Evolutionary conservation across 1,284 basidiomycete genomes (phyloP).

Genomic region (Exobasidium cylindrosporum): DNA sequence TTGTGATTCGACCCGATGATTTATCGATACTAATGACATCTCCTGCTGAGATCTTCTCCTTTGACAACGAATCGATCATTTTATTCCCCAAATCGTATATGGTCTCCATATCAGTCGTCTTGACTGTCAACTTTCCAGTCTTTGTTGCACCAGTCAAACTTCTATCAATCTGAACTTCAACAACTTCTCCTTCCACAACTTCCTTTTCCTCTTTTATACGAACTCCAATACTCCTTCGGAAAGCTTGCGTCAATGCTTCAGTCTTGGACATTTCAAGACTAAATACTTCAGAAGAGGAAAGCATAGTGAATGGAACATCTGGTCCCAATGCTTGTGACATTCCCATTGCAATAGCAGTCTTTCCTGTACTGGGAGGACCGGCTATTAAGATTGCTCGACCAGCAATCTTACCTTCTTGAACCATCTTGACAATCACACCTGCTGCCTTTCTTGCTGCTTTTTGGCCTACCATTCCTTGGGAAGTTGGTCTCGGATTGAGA

Average conservation of each 20-base stretch:
- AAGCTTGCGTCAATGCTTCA: conserved; percentile 93
- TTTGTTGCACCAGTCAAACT: conserved; percentile 98
- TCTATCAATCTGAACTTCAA: conserved; percentile 96
- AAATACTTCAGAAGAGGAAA: conserved; percentile 95
- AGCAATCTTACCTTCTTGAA: conserved; percentile 89
- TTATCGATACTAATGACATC: conserved; percentile 97
- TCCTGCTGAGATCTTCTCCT: conserved; percentile 94
- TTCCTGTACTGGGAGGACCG: conserved; percentile 91
- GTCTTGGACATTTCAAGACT: conserved; percentile 95
- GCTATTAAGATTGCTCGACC: conserved; percentile 93
- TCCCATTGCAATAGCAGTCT: conserved; percentile 91
- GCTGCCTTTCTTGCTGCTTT: conserved; percentile 91
- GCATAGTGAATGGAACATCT: conserved; percentile 96
- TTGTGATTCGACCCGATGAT: conserved; percentile 89
- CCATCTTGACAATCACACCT: conserved; percentile 96
- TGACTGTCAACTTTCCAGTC: conserved; percentile 94
- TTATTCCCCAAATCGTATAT: conserved; percentile 97
- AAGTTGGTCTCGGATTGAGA: conserved; percentile 79
- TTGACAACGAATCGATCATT: conserved; percentile 96
- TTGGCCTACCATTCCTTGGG: conserved; percentile 95
- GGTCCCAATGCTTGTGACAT: conserved; percentile 93
- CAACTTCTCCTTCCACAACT: conserved; percentile 95
- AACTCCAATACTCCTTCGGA: conserved; percentile 90
- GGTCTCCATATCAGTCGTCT: conserved; percentile 99
- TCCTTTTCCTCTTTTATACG: conserved; percentile 97